These are phyloP conservation scores for Bauhinia variegata DNA, from an alignment of 306 rosid genomes.

Conservation along the genomic window DNA sequence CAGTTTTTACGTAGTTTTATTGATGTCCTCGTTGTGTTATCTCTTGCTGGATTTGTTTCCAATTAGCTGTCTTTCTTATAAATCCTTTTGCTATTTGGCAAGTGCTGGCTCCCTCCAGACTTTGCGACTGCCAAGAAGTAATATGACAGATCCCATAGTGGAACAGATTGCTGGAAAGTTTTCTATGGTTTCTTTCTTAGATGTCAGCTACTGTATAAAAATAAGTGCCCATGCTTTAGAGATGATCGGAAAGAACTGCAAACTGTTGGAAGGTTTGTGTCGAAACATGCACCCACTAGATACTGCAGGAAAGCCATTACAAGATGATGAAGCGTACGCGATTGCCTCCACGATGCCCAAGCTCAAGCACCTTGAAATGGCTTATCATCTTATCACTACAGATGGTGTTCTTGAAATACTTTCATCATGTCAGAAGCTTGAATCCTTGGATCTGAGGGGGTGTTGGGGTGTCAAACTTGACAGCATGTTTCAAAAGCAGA, in stretches of 20 bases:
- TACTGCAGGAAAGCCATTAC: constrained; percentile 74
- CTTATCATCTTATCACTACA: constrained; percentile 75
- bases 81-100: constrained; percentile 52
- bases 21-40: constrained; percentile 4
- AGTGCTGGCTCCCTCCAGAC: constrained; percentile 88
- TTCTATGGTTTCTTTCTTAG: constrained; percentile 77
- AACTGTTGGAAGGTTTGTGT: constrained; percentile 66
- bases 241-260: constrained; percentile 88
- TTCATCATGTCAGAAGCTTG: constrained; percentile 70
- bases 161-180: constrained; percentile 75
- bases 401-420: constrained; percentile 65
- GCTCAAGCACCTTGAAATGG: constrained; percentile 93
- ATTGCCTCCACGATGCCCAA: constrained; percentile 94
- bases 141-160: constrained; percentile 60
- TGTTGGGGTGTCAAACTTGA: constrained; percentile 90
- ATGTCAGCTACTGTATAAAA: constrained; percentile 89
- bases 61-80: constrained; percentile 33
- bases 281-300: constrained; percentile 93
- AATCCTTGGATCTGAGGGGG: constrained; percentile 83
- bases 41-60: neutral
- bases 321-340: constrained; percentile 83
- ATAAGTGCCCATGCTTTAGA: constrained; percentile 66
- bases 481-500: constrained; percentile 53
- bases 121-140: constrained; percentile 73
- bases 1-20: neutral